These are phyloP conservation scores for Madurella mycetomatis DNA, from an alignment of 2,329 filamentous ascomycete species.

Conservation along the genomic window DNA sequence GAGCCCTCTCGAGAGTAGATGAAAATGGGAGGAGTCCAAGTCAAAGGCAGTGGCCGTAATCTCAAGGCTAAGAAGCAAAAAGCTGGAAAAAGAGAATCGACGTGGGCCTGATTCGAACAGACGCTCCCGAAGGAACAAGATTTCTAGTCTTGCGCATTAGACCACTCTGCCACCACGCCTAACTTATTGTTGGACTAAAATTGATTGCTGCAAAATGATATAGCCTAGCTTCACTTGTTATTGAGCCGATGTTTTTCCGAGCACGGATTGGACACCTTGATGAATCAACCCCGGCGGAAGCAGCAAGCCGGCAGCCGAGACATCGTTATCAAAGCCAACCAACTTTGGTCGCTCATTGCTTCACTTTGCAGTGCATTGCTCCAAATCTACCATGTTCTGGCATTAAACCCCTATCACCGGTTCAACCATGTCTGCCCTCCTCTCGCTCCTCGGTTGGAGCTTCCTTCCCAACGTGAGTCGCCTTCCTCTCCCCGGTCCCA, in stretches of 20 bases:
- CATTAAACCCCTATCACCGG: neutral
- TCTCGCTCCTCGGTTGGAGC: conserved; percentile 54
- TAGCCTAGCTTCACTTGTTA: too few relatives aligned
- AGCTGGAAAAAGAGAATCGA: conserved; percentile 14
- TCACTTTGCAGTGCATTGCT: neutral
- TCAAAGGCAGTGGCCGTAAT: neutral
- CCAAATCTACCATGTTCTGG: neutral
- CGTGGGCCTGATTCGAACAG: conserved; percentile 27
- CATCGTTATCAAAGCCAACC: neutral
- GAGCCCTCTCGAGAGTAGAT: too few relatives aligned
- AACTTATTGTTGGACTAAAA: neutral
- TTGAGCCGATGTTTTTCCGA: neutral
- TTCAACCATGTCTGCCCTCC: conserved; percentile 44
- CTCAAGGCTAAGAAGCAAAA: neutral
- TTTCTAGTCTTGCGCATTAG: conserved; percentile 28
- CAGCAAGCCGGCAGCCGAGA: neutral
- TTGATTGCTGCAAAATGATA: too few relatives aligned
- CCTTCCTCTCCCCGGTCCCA: neutral
- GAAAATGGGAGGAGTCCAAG: neutral
- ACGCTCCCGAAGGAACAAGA: conserved; percentile 27
- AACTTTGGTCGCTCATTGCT: neutral
- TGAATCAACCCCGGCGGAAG: too few relatives aligned
- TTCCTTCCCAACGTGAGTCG: conserved; percentile 50
- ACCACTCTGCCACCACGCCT: conserved; percentile 27
- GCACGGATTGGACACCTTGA: too few relatives aligned